These are phyloP conservation scores for Pleurotus ostreatus DNA, from an alignment of 768 basidiomycete species.

Conservation along the genomic window DNA sequence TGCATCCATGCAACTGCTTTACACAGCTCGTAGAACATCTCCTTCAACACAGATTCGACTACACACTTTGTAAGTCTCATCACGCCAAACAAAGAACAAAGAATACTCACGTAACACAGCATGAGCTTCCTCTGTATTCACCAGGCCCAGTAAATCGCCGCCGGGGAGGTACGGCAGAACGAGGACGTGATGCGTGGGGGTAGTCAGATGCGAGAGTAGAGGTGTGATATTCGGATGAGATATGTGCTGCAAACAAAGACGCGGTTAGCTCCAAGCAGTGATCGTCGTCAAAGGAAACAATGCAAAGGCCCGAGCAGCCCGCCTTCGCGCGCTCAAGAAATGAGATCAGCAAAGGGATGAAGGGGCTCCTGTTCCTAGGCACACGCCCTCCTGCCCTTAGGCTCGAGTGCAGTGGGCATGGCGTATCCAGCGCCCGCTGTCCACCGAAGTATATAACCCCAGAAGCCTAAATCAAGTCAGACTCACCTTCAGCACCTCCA, in stretches of 20 bases:
- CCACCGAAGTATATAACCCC: background rate
- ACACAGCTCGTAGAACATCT: slow-evolving; percentile 76
- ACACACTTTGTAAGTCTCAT: background rate
- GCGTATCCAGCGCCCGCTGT: background rate
- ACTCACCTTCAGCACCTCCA: slow-evolving; percentile 76
- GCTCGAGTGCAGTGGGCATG: background rate
- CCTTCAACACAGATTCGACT: slow-evolving; percentile 50
- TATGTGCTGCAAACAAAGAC: slow-evolving; percentile 51
- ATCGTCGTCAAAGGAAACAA: background rate
- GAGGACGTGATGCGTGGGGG: slow-evolving; percentile 69
- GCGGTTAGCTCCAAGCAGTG: background rate
- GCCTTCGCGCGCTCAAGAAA: background rate
- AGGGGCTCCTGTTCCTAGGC: background rate
- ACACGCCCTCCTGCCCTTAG: background rate
- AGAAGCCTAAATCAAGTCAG: background rate
- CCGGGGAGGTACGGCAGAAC: slow-evolving; percentile 80
- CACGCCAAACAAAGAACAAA: background rate
- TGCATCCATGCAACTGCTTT: slow-evolving; percentile 88
- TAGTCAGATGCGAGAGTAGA: slow-evolving; percentile 67
- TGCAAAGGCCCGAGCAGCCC: background rate
- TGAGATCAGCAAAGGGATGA: slow-evolving; percentile 1
- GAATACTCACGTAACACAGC: slow-evolving; percentile 26
- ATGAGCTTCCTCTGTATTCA: slow-evolving; percentile 54
- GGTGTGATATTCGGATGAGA: slow-evolving; percentile 79
- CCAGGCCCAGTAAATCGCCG: slow-evolving; percentile 77